Evolutionary conservation across 1,284 basidiomycete species (phyloP).

Genomic region (Boletus semigastroideus): DNA sequence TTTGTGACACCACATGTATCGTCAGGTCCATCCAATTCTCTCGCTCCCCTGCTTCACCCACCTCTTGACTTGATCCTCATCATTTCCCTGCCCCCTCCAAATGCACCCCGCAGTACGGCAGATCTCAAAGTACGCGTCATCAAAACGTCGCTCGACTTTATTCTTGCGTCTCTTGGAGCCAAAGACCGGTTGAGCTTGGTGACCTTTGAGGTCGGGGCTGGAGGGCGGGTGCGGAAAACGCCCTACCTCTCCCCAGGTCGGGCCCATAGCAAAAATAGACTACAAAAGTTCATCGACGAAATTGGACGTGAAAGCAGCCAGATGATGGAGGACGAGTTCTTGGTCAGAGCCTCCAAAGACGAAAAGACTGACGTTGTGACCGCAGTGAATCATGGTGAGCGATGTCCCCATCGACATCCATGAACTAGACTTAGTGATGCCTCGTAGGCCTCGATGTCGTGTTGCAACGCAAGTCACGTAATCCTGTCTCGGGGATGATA

Average conservation of each 20-base stretch:
- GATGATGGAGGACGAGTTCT: constrained; percentile 65
- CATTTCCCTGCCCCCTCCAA: constrained; percentile 78
- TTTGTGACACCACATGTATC: constrained; percentile 74
- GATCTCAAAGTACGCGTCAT: constrained; percentile 85
- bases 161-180: constrained; percentile 70
- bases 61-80: constrained; percentile 92
- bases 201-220: constrained; percentile 82
- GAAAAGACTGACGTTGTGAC: constrained; percentile 96
- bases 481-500: constrained; percentile 87
- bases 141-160: constrained; percentile 80
- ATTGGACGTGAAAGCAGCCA: constrained; percentile 47
- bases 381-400: constrained; percentile 86
- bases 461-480: constrained; percentile 88
- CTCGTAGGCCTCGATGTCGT: constrained; percentile 83
- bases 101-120: constrained; percentile 72
- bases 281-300: constrained; percentile 78
- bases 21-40: constrained; percentile 73
- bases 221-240: constrained; percentile 81
- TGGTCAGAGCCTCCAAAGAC: constrained; percentile 75
- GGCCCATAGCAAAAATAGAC: constrained; percentile 63
- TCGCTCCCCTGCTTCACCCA: constrained; percentile 80
- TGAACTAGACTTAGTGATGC: neutral
- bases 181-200: constrained; percentile 85
- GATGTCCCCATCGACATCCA: neutral
- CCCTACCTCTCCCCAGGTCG: constrained; percentile 81